Conservation (phyloP, 495 filamentous ascomycete species). For the Eremomyces bilateralis region DNA sequence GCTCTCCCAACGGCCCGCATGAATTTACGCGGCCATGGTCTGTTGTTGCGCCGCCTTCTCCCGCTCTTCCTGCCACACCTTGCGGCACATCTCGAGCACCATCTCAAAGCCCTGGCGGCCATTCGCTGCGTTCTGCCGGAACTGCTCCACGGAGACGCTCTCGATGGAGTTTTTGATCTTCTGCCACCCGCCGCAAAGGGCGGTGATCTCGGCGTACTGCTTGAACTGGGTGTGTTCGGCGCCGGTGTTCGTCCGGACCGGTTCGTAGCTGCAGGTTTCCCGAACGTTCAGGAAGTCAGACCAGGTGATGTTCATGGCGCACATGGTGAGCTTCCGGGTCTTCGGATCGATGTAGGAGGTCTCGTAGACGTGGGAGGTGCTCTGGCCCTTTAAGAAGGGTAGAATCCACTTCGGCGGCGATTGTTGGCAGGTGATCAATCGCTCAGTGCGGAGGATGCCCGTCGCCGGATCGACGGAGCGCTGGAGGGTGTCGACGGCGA, state of each 20-base stretch:
- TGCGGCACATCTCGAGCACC: conserved; percentile 80
- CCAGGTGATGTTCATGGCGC: conserved; percentile 76
- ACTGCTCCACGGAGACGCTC: conserved; percentile 68
- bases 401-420: conserved; percentile 71
- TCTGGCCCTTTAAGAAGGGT: conserved; percentile 50
- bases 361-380: conserved; percentile 76
- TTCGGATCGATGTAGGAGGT: conserved; percentile 77
- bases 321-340: conserved; percentile 76
- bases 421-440: conserved; percentile 88
- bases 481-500: conserved; percentile 80
- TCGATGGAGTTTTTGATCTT: conserved; percentile 86
- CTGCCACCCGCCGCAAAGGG: conserved; percentile 88
- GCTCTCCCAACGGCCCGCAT: too few relatives aligned
- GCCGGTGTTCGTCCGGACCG: conserved; percentile 25
- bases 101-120: conserved; percentile 86
- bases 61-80: conserved; percentile 77
- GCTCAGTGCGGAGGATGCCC: conserved; percentile 85
- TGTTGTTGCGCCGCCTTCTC: conserved; percentile 32
- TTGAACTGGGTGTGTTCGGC: conserved; percentile 51
- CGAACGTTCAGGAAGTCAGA: conserved; percentile 69
- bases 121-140: conserved; percentile 71
- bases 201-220: conserved; percentile 81
- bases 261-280: conserved; percentile 74
- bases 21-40: too few relatives aligned
- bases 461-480: conserved; percentile 59